Evolutionary conservation across 352 stramenopile genomes (phyloP), one percentile per base, ranked within the genome.

Genomic region (Globisporangium abappressorium): DNA sequence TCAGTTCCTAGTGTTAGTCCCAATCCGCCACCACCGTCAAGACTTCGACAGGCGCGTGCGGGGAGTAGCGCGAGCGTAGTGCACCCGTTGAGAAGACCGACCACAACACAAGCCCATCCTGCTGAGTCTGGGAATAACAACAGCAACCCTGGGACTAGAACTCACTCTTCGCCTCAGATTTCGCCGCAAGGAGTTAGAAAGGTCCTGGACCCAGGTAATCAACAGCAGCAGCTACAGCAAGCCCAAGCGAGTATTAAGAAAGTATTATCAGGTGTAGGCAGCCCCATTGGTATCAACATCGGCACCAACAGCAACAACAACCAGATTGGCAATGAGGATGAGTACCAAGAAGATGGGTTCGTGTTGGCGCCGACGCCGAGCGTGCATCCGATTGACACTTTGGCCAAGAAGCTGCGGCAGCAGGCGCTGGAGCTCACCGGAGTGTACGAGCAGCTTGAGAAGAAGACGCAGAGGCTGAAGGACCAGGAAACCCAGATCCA

Each of bases 361-460:
- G 58, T 26, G 36, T 26, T 34, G 14, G 57, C 36, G 18, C 57
- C 70, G 33, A 30, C 38, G 9, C 34, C 61, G 30, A 79, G 74
- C 28, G 66, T 78, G 5, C 74, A 88, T 63, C 84, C 84, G 11
- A 80, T 92, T 22, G 85, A 92, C 43, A 84, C 76, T 3, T 64
- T 94, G 9, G 79, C 85, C 8, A 91, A 90, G 70, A 94, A 93
- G 65, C 72, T 94, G 36, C 74, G 86, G 0, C 76, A 87, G 28
- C 86, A 94, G 51, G 86, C 84, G 11, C 71, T 73, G 57, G 86
- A 94, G 69, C 77, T 94, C 56, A 92, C 82, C 0, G 65, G 78
- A 3, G 74, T 92, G 62, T 91, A 94, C 59, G 84, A 94, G 63
- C 69, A 89, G 57, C 73, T 94, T 18, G 84, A 85, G 63, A 74